Evolutionary conservation across 192 early-diverging fungal species (phyloP).

Genomic region (Funneliformis mosseae): DNA sequence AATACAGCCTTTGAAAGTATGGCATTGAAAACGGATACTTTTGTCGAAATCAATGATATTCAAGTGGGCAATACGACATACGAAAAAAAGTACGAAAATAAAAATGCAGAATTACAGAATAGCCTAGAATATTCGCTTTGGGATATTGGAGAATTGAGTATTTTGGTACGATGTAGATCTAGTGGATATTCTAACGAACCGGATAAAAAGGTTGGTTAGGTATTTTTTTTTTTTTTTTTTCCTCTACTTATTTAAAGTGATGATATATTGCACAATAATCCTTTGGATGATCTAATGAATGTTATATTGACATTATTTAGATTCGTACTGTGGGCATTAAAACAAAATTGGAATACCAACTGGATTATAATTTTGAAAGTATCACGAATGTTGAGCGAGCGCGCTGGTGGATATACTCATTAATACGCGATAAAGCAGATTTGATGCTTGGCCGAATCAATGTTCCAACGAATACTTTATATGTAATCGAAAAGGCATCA

Average conservation of each 20-base stretch:
- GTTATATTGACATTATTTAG: not conserved
- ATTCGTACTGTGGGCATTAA: slow-evolving; percentile 35
- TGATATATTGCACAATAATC: not conserved
- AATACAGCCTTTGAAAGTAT: slow-evolving; percentile 33
- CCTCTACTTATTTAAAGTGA: not conserved
- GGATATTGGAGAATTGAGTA: slow-evolving; percentile 38
- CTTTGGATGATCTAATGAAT: not conserved
- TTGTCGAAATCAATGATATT: slow-evolving; percentile 7
- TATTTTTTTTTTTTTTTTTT: too few relatives aligned
- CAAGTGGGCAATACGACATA: not conserved
- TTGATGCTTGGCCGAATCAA: slow-evolving; percentile 40
- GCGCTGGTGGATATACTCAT: slow-evolving; percentile 39
- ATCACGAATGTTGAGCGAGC: slow-evolving; percentile 39
- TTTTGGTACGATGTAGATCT: slow-evolving; percentile 36
- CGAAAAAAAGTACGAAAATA: not conserved
- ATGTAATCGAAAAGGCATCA: slow-evolving; percentile 32
- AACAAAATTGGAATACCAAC: slow-evolving; percentile 44
- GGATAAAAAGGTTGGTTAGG: slow-evolving; percentile 1
- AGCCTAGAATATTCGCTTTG: slow-evolving; percentile 32
- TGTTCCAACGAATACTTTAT: slow-evolving; percentile 35
- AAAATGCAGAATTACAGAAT: not conserved
- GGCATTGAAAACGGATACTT: not conserved
- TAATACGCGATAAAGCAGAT: slow-evolving; percentile 38
- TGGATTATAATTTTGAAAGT: slow-evolving; percentile 31
- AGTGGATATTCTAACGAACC: slow-evolving; percentile 21